Evolutionary conservation across 169 alveolate genomes (phyloP), one percentile per base, ranked within the genome.

Genomic region (Eimeria brunetti): DNA sequence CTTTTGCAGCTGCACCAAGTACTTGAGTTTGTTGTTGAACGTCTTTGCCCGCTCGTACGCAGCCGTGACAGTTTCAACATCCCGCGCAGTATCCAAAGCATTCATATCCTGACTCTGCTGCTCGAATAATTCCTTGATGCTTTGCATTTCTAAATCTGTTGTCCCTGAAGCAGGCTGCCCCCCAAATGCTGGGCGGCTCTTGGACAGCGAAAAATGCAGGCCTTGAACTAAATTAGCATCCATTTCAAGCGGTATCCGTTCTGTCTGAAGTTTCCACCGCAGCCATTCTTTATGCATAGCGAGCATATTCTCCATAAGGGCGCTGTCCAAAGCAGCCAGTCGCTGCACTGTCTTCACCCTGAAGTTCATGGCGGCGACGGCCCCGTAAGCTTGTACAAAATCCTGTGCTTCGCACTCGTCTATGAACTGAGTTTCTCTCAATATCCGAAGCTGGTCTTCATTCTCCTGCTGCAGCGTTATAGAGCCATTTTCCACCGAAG

Each of bases 281-380:
- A 73, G 12, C 51, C 83, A 38, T 1, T 2, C 6, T 16, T 8
- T 73, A 7, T 73, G 83, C 51, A 73, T 38, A 18, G 20, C 53
- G 16, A 73, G 33, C 14, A 73, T 14, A 38, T 73, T 56, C 9
- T 16, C 6, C 16, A 16, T 73, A n/a, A 73, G 22, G 20, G 33
- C 83, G 33, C 18, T 38, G 16, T 73, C 83, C 33, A 73, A 53
- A 16, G 33, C 18, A 38, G 83, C 51, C 83, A 73, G 20, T 6
- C 83, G 30, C 22, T 73, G 33, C 83, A 73, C 36, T 30, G 44
- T 6, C 41, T 22, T 73, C 83, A 2, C 2, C 53, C 83, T 36
- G 83, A 18, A 36, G 30, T 73, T 73, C 83, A 73, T 6, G 83
- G 83, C 83, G 22, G 83, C 51, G 14, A 73, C 56, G 83, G 83